Conservation (phyloP, 2,329 filamentous ascomycete species). For the Curvularia sp. region DNA sequence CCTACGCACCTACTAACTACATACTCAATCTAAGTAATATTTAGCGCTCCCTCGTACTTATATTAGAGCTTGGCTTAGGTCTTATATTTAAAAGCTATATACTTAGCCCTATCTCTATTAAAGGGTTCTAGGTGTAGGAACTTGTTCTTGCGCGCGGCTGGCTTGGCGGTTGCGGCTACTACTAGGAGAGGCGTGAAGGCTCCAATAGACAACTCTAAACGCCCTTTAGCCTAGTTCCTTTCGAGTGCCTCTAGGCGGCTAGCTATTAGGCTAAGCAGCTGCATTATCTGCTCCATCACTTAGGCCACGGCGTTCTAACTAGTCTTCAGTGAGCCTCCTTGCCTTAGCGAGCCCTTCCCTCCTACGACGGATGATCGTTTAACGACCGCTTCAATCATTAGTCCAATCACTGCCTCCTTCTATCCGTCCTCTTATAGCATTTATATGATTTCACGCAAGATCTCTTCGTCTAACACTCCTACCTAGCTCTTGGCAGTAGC, state of each 20-base stretch:
- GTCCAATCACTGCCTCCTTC: not conserved
- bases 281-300: not conserved
- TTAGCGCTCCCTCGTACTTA: not conserved
- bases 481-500: slow-evolving; percentile 1
- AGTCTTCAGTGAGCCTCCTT: not conserved
- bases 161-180: not conserved
- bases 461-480: not conserved
- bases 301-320: not conserved
- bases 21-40: too few species aligned
- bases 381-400: not conserved
- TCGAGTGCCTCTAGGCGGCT: not conserved
- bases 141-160: not conserved
- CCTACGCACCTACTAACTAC: too few species aligned
- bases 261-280: not conserved
- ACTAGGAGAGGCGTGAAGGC: not conserved
- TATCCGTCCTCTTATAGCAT: not conserved
- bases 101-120: too few species aligned
- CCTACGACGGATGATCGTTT: not conserved
- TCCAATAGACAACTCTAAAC: not conserved
- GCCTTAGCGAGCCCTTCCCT: not conserved
- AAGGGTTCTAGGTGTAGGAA: not conserved
- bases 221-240: not conserved
- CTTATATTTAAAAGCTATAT: too few species aligned
- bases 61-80: not conserved
- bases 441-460: not conserved